These are phyloP conservation scores for Gaertneriomyces semiglobifer DNA, from an alignment of 192 early-diverging fungal genomes.

Conservation along the genomic window DNA sequence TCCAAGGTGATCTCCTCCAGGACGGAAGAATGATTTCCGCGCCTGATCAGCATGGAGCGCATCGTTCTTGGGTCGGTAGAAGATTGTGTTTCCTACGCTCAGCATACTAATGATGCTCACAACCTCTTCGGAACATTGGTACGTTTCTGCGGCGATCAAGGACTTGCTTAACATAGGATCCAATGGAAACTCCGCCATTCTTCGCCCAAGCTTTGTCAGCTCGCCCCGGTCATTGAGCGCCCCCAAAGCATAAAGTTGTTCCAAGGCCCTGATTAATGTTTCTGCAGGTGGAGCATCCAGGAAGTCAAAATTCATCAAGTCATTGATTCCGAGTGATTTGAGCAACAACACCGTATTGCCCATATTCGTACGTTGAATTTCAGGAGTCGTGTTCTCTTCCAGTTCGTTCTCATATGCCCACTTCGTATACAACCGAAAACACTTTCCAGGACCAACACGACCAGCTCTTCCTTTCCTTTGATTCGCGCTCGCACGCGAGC, in stretches of 20 bases:
- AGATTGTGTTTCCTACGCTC: conserved; percentile 62
- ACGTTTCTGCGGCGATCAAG: conserved; percentile 87
- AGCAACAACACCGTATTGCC: conserved; percentile 86
- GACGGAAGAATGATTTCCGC: conserved; percentile 78
- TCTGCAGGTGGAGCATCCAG: conserved; percentile 95
- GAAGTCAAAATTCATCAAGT: conserved; percentile 93
- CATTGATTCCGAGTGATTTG: conserved; percentile 92
- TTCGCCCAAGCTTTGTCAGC: conserved; percentile 89
- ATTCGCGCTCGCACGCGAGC: conserved; percentile 86
- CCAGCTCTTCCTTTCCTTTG: conserved; percentile 98
- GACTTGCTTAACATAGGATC: conserved; percentile 95
- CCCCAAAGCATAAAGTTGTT: conserved; percentile 91
- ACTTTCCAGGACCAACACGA: conserved; percentile 91
- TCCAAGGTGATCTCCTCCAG: conserved; percentile 93
- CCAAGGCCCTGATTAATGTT: conserved; percentile 85
- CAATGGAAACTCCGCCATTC: conserved; percentile 98
- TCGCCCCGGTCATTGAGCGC: conserved; percentile 89
- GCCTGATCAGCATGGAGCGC: conserved; percentile 91
- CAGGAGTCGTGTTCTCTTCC: conserved; percentile 89
- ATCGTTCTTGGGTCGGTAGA: conserved; percentile 79
- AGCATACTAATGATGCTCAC: conserved; percentile 94
- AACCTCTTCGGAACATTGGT: conserved; percentile 86
- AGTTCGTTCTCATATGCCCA: conserved; percentile 92
- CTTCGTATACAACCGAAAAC: conserved; percentile 91
- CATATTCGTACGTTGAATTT: conserved; percentile 96